Evolutionary conservation across 805 yeast genomes (phyloP).

Genomic region (Starmerella roubikii): DNA sequence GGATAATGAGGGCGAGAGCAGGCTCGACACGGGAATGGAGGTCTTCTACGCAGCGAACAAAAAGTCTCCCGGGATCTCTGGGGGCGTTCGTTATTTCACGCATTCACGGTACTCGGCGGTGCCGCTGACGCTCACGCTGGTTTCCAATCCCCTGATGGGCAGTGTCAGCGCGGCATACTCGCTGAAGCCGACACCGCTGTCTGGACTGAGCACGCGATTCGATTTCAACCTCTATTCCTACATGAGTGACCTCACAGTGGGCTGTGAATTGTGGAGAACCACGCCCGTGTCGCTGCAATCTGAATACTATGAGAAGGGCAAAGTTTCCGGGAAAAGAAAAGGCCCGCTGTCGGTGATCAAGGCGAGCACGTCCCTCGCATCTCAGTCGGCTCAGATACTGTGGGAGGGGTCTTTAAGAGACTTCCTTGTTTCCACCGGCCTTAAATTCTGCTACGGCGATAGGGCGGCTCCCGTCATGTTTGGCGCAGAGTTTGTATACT

Average conservation of each 20-base stretch:
- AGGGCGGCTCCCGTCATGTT: conserved; percentile 13
- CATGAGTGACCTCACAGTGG: conserved; percentile 71
- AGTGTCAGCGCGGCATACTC: conserved; percentile 79
- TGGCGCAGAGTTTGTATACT: conserved; percentile 20
- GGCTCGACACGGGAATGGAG: conserved; percentile 68
- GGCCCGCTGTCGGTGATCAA: conserved; percentile 46
- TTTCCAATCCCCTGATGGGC: conserved; percentile 82
- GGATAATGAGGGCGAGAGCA: conserved; percentile 30
- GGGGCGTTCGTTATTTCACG: conserved; percentile 74
- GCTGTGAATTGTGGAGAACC: conserved; percentile 67
- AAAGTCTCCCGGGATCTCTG: conserved; percentile 79
- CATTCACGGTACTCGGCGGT: conserved; percentile 76
- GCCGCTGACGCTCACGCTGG: conserved; percentile 76
- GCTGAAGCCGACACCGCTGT: conserved; percentile 54
- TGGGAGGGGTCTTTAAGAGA: conserved; percentile 87
- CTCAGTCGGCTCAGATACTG: conserved; percentile 44
- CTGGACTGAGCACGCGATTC: conserved; percentile 70
- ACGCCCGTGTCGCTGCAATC: conserved; percentile 18
- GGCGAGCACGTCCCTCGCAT: conserved; percentile 54
- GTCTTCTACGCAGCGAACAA: conserved; percentile 74
- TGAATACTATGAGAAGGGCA: neutral
- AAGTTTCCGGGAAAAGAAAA: neutral
- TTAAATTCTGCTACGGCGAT: conserved; percentile 19
- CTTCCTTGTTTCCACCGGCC: conserved; percentile 65
- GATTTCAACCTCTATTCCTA: conserved; percentile 87